phyloP scores from a whole-genome alignment of 768 basidiomycete genomes.

The Lentinula lateritia region DNA sequence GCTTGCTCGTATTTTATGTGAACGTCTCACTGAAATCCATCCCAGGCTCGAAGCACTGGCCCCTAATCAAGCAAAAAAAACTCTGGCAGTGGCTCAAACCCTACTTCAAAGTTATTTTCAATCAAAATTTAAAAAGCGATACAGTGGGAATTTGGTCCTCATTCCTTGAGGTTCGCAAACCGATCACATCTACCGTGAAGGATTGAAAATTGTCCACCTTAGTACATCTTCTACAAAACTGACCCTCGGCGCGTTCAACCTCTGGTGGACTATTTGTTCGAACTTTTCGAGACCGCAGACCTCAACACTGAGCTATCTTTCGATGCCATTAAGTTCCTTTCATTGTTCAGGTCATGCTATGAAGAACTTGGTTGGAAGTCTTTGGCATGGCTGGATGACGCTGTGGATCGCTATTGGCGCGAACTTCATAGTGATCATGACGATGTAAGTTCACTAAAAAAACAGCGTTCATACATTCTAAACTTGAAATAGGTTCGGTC shows the following conservation, averaged over 20 bases:
- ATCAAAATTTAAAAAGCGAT: constrained; percentile 74
- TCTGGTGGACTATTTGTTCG: constrained; percentile 67
- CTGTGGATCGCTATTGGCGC: constrained; percentile 62
- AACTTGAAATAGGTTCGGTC: constrained; percentile 51
- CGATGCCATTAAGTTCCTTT: constrained; percentile 66
- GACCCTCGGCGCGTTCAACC: constrained; percentile 84
- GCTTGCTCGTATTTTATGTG: neutral
- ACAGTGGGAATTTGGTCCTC: constrained; percentile 77
- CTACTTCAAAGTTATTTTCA: constrained; percentile 58
- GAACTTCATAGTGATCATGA: constrained; percentile 76
- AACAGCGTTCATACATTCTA: constrained; percentile 5
- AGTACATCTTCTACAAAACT: constrained; percentile 74
- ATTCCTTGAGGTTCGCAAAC: constrained; percentile 56
- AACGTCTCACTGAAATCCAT: neutral
- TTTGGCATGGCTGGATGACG: constrained; percentile 66
- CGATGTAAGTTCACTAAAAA: constrained; percentile 41
- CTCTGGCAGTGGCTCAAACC: constrained; percentile 83
- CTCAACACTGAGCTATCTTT: constrained; percentile 81
- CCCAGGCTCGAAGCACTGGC: constrained; percentile 84
- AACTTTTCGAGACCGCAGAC: constrained; percentile 61
- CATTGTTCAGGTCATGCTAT: constrained; percentile 65
- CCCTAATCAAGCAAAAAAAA: constrained; percentile 54
- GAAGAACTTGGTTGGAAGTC: constrained; percentile 80
- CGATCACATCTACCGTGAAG: neutral
- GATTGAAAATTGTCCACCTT: constrained; percentile 1